These are phyloP conservation scores for Hygrocybe coccinea DNA, from an alignment of 768 basidiomycete genomes.

Conservation along the genomic window DNA sequence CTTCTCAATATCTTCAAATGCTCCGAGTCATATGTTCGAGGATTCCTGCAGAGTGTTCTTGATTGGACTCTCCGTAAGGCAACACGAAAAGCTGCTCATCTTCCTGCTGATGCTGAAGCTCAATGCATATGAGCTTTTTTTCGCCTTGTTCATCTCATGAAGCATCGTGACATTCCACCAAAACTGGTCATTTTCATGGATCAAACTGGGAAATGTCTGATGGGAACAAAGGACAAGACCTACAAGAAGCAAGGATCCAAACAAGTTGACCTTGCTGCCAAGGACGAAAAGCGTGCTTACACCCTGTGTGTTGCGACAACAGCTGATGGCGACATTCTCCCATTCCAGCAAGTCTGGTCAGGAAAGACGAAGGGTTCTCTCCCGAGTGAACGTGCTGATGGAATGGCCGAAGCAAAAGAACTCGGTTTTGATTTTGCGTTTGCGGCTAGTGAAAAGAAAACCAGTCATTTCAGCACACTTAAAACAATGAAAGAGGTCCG, in stretches of 20 bases:
- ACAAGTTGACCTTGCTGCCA: constrained; percentile 23
- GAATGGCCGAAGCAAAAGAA: constrained; percentile 17
- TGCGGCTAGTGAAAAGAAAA: constrained; percentile 17
- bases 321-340: constrained; percentile 23
- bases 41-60: too few species aligned
- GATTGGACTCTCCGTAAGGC: too few species aligned
- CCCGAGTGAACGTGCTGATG: constrained; percentile 6
- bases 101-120: too few species aligned
- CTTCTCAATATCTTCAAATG: too few species aligned
- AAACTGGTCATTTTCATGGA: too few species aligned
- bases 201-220: background rate
- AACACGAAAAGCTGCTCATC: too few species aligned
- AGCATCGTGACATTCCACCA: too few species aligned
- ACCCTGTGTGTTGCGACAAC: constrained; percentile 26
- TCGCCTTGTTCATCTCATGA: too few species aligned
- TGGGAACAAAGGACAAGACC: constrained; percentile 6
- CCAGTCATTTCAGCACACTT: constrained; percentile 24
- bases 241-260: constrained; percentile 15
- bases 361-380: constrained; percentile 18
- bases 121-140: too few species aligned
- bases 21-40: too few species aligned
- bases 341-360: constrained; percentile 29
- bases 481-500: constrained; percentile 26
- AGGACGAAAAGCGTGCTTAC: constrained; percentile 30
- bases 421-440: constrained; percentile 16